Base-by-base conservation (phyloP, 2,329 filamentous ascomycete genomes). In the Rutstroemia sp. region DNA sequence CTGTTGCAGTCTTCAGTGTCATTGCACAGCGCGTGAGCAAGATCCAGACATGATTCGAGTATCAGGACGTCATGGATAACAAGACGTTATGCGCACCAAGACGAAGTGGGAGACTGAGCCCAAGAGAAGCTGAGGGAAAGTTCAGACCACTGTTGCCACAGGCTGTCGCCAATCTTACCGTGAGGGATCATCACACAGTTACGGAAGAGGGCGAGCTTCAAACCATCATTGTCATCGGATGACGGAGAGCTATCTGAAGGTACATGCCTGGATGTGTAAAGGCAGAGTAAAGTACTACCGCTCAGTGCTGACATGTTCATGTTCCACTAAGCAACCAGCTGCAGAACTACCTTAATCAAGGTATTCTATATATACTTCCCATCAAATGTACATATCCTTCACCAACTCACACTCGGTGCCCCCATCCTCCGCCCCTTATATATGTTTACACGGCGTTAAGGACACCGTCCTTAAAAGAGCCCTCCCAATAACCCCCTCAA, bases 1-100 rank as follows among this genome's bases (percentile, higher is more conserved):
- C 94, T 0, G 88, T 99, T 23, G 91, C 92, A 7, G 84, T 96
- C 58, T 96, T 97, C 75, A 95, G 92, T 70, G 76, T 99, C 58
- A 85, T 94, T 59, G 94, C 92, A 27, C 94, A 99, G 69, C 87
- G 87, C 63, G 88, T 96, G 46, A 69, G 61, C 60, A 68, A 68
- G 55, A 52, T 63, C 47, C 54, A 57, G 21, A 46, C 42, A 42
- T 63, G 40, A 61, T 50, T 50, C 10, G 12, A 14, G 4, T 12
- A 34, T 10, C 30, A 34, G 3, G 12, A 14, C 12, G 39, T 17
- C 16, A 42, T 42, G 17, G 6, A n/a, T 5, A 34, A 34, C 39
- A 42, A 19, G 17, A 42, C 17, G 39, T 19, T 42, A n/a, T 19
- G 39, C 39, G 17, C n/a, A 42, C 7, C 39, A 42, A 42, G 39